Percentiles rank a stretch among this genome's conserved stretches.
These are phyloP conservation scores for Alternaria dauci DNA, from an alignment of 2,329 filamentous ascomycete genomes.

Conservation along the genomic window DNA sequence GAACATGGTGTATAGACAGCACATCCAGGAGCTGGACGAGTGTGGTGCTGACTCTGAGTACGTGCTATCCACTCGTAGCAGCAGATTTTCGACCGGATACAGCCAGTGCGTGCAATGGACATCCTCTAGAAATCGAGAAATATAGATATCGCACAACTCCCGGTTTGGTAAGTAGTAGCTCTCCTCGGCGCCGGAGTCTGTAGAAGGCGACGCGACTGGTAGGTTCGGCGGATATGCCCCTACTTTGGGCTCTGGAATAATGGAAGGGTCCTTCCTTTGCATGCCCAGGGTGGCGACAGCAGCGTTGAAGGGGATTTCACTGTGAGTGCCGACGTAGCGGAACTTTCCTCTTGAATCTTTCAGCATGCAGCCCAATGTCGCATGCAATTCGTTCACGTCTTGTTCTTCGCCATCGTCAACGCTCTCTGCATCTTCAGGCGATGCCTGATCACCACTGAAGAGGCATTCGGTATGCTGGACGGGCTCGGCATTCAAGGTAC, in stretches of 20 bases:
- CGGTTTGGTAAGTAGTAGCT: slow-evolving; percentile 42
- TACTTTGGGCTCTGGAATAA: slow-evolving; percentile 43
- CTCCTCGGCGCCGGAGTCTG: slow-evolving; percentile 29
- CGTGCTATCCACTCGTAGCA: slow-evolving; percentile 45
- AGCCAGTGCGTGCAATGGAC: slow-evolving; percentile 51
- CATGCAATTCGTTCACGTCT: slow-evolving; percentile 47
- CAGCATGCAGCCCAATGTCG: slow-evolving; percentile 50
- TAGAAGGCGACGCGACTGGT: slow-evolving; percentile 29
- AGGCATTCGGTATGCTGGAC: slow-evolving; percentile 35
- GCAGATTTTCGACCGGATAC: slow-evolving; percentile 45
- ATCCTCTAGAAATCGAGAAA: slow-evolving; percentile 46
- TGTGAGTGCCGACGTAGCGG: slow-evolving; percentile 49
- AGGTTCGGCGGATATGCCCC: slow-evolving; percentile 44
- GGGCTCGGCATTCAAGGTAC: slow-evolving; percentile 36
- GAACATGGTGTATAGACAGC: slow-evolving; percentile 48
- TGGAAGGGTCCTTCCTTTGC: slow-evolving; percentile 29
- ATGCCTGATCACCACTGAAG: slow-evolving; percentile 30
- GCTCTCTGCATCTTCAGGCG: slow-evolving; percentile 35
- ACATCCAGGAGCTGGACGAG: slow-evolving; percentile 47
- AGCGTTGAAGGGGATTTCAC: slow-evolving; percentile 51
- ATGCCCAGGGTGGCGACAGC: slow-evolving; percentile 45
- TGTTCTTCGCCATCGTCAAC: slow-evolving; percentile 40
- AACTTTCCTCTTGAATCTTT: slow-evolving; percentile 46
- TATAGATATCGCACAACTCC: slow-evolving; percentile 41
- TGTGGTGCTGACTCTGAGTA: slow-evolving; percentile 33